These are phyloP conservation scores for Chrysosporium keratinophilum DNA, from an alignment of 2,329 filamentous ascomycete genomes.

Conservation along the genomic window DNA sequence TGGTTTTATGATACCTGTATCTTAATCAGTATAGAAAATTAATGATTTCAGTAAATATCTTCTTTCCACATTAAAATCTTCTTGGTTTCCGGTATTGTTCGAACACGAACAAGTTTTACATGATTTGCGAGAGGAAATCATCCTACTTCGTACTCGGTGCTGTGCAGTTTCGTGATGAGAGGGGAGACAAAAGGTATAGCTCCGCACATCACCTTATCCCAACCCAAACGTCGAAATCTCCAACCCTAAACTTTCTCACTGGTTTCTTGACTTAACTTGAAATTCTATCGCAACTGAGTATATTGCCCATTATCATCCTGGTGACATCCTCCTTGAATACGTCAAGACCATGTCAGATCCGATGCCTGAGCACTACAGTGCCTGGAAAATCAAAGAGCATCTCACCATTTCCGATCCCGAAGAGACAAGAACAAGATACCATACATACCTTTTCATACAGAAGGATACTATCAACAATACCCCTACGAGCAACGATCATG, in stretches of 20 bases:
- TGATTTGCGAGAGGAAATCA: too few species aligned
- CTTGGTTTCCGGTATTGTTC: background rate
- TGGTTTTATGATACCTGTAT: slow-evolving; percentile 5
- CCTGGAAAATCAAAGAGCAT: slow-evolving; percentile 10
- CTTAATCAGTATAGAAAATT: slow-evolving; percentile 6
- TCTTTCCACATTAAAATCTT: background rate
- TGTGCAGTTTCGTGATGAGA: background rate
- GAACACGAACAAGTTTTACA: too few species aligned
- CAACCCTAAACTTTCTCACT: too few species aligned
- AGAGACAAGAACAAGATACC: slow-evolving; percentile 10
- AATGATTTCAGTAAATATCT: background rate
- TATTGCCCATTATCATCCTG: background rate
- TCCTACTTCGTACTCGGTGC: background rate
- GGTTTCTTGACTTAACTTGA: too few species aligned
- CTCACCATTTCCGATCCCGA: slow-evolving; percentile 10
- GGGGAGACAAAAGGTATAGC: too few species aligned
- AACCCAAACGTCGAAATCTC: too few species aligned
- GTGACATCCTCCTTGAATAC: background rate
- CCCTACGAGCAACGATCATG: background rate
- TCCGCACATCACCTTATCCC: too few species aligned
- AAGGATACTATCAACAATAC: background rate
- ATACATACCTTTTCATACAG: slow-evolving; percentile 9
- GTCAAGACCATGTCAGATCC: background rate
- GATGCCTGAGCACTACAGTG: background rate
- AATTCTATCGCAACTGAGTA: too few species aligned